A percentile compares a stretch with the other conserved stretches of the same genome.
phyloP scores from a whole-genome alignment of 2,329 filamentous ascomycete genomes.

The Aspergillus brasiliensis region DNA sequence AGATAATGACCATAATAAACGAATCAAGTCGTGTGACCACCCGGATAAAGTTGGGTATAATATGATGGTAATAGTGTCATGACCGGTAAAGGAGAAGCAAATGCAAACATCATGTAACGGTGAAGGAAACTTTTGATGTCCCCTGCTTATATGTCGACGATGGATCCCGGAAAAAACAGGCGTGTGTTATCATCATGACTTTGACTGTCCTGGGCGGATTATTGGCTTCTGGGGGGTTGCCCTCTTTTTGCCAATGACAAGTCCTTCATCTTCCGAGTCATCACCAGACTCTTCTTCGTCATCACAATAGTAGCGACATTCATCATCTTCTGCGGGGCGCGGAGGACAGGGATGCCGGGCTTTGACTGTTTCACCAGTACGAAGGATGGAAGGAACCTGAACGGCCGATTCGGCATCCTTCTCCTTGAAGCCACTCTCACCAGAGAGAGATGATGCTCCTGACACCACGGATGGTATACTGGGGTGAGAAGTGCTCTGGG shows the following conservation, averaged over 20 bases:
- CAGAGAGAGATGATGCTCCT: conserved; percentile 49
- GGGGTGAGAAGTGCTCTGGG: conserved; percentile 50
- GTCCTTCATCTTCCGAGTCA: conserved; percentile 47
- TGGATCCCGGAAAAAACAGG: background rate
- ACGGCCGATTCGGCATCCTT: conserved; percentile 29
- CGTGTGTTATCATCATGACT: conserved; percentile 11
- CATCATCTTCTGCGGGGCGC: conserved; percentile 38
- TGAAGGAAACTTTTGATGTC: background rate
- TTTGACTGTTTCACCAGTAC: conserved; percentile 47
- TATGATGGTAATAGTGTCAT: background rate
- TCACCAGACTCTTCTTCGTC: conserved; percentile 43
- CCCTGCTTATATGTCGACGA: background rate
- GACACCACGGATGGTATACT: conserved; percentile 51
- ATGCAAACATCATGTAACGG: background rate
- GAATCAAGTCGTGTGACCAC: background rate
- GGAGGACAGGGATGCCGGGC: conserved; percentile 24
- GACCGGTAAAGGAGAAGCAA: background rate
- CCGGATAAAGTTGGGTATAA: background rate
- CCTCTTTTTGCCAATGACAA: conserved; percentile 43
- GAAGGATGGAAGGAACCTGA: conserved; percentile 42
- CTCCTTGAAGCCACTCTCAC: conserved; percentile 36
- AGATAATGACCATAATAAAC: background rate
- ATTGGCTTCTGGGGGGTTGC: conserved; percentile 25
- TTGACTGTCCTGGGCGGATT: conserved; percentile 18
- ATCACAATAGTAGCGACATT: conserved; percentile 44